Evolutionary conservation across 2,329 filamentous ascomycete genomes (phyloP).

Genomic region (Xylariaceae sp.): DNA sequence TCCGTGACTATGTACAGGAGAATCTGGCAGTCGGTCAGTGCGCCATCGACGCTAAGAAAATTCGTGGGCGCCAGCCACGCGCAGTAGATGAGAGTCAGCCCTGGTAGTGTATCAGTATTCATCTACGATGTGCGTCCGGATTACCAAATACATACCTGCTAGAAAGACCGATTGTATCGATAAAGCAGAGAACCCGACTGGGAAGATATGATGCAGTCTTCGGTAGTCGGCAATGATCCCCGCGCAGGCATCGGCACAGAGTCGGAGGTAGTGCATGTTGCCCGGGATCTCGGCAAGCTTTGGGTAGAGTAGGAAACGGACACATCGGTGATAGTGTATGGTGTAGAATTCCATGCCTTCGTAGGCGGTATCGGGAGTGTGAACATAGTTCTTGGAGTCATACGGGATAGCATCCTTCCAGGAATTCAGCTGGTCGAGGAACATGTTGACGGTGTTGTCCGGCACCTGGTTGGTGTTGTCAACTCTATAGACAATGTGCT

Average conservation of each 20-base stretch:
- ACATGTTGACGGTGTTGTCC: conserved; percentile 18
- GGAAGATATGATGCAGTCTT: conserved; percentile 24
- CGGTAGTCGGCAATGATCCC: conserved; percentile 25
- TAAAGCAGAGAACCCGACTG: conserved; percentile 26
- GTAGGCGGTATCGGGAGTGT: conserved; percentile 18
- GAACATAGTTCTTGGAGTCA: conserved; percentile 21
- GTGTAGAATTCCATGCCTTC: conserved; percentile 26
- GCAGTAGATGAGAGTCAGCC: conserved; percentile 25
- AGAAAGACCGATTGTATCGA: conserved; percentile 28
- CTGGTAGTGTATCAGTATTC: conserved; percentile 12
- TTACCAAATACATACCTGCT: conserved; percentile 18
- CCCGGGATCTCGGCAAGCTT: conserved; percentile 22
- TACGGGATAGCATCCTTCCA: conserved; percentile 25
- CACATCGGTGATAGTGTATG: conserved; percentile 26
- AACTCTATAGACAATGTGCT: conserved; percentile 25
- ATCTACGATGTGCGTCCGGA: not conserved
- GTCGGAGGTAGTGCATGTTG: conserved; percentile 23
- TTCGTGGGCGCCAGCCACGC: conserved; percentile 24
- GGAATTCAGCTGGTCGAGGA: conserved; percentile 20
- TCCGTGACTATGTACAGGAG: conserved; percentile 29
- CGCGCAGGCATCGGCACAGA: conserved; percentile 23
- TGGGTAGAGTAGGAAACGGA: conserved; percentile 25
- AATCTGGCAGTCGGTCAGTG: conserved; percentile 26
- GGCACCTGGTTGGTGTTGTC: conserved; percentile 20
- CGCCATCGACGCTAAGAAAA: conserved; percentile 18